Evolutionary conservation across 1,284 basidiomycete species (phyloP), one percentile per base, ranked within the genome.

Genomic region (Hypsizygus ulmarius): DNA sequence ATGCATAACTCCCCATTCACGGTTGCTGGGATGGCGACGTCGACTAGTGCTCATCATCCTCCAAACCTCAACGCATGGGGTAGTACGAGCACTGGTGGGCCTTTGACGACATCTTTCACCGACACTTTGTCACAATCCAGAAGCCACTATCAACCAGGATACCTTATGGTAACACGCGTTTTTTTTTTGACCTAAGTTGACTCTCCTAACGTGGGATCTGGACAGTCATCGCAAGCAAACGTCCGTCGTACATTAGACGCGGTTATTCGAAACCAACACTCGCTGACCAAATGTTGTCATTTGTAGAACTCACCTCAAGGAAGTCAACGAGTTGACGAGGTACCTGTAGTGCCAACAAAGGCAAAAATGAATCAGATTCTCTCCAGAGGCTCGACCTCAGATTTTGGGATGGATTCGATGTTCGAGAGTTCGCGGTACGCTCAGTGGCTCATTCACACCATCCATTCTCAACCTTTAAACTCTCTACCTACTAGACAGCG

Each of bases 331-430:
- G 69, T 75, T 6, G 84, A 87, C 51, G 86, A 89, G 48, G 71
- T 77, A 36, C 84, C 85, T 5, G 72, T 84, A 9, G 81, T 89
- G 11, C 81, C 76, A 49, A 88, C 84, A 0, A 87, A 88, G 61
- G 87, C 87, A 15, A 88, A 89, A 62, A 75, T 88, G 69, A 87
- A 82, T 59, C 75, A 82, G 43, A 74, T 77, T 5, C 69, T 87
- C 12, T 72, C 81, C n/a, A 75, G 81, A 41, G 77, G 78, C 12
- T 70, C 79, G 15, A 72, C 78, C 0, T 75, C 80, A 10, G 83
- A 85, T 50, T 88, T 87, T 66, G 87, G 84, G 1, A 81, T 84
- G 69, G 85, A 87, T 52, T 87, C 87, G 15, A 87, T 89, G 86
- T 88, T 89, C 54, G 78, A 87, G 61, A 86, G 76, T 51, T 73